These are phyloP conservation scores for Gloeopeniophorella convolvens DNA, from an alignment of 768 basidiomycete species.

Conservation along the genomic window DNA sequence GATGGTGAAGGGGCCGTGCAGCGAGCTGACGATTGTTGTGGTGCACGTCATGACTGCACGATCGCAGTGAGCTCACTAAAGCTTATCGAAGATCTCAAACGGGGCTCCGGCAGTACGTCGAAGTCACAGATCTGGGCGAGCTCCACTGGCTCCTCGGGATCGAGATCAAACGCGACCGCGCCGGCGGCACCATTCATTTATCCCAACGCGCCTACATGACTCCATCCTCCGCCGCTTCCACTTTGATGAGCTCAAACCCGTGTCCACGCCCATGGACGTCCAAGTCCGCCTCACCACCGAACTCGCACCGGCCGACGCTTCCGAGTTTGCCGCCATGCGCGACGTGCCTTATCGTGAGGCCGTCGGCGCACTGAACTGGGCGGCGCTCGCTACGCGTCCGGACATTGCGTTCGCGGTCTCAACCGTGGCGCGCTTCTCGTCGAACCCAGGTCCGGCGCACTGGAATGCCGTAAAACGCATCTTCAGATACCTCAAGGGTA, in stretches of 20 bases:
- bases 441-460: constrained; percentile 28
- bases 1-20: background rate
- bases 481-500: constrained; percentile 33
- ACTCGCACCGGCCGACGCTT: constrained; percentile 1
- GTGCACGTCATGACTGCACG: constrained; percentile 26
- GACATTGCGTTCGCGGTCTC: constrained; percentile 7
- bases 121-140: constrained; percentile 28
- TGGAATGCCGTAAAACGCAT: constrained; percentile 34
- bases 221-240: background rate
- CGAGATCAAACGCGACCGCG: no score
- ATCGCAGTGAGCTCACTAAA: constrained; percentile 23
- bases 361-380: constrained; percentile 26
- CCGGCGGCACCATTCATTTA: background rate
- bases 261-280: constrained; percentile 19
- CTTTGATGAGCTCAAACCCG: no score
- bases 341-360: constrained; percentile 16
- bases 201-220: background rate
- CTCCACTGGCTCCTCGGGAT: no score
- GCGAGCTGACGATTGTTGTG: constrained; percentile 5
- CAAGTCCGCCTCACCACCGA: constrained; percentile 15
- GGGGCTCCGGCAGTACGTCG: constrained; percentile 25
- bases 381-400: no score
- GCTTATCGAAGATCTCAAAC: constrained; percentile 14
- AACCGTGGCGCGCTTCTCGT: constrained; percentile 21
- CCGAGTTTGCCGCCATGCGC: background rate